These are phyloP conservation scores for Gomphus sp. DNA, from an alignment of 1,284 basidiomycete genomes.

Conservation along the genomic window DNA sequence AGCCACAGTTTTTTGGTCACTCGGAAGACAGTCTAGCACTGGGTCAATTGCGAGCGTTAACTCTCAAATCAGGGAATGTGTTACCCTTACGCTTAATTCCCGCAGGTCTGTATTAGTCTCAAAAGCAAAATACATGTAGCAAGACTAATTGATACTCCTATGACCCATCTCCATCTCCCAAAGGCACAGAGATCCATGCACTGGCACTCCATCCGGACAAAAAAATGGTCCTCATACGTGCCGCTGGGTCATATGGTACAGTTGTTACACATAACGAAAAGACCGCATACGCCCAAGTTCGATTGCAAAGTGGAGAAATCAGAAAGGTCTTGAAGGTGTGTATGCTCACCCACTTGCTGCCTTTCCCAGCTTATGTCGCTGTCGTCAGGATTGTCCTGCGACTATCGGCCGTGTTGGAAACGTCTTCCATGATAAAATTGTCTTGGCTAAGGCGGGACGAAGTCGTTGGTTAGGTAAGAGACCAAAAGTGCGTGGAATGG, in stretches of 20 bases:
- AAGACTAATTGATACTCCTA: neutral
- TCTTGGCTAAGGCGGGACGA: conserved; percentile 88
- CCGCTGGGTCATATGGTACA: conserved; percentile 83
- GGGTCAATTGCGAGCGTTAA: conserved; percentile 79
- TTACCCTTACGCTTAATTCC: conserved; percentile 89
- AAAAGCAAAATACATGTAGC: neutral
- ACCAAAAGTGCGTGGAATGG: conserved; percentile 91
- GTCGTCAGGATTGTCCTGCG: conserved; percentile 58
- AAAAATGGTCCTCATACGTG: conserved; percentile 77
- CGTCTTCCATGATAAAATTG: conserved; percentile 78
- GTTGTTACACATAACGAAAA: conserved; percentile 68
- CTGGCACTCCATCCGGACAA: conserved; percentile 73
- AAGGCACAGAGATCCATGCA: conserved; percentile 79
- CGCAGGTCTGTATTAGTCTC: conserved; percentile 31
- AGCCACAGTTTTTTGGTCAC: neutral
- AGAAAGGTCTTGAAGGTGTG: conserved; percentile 61
- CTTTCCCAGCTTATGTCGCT: neutral
- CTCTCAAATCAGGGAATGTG: conserved; percentile 89
- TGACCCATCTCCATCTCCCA: neutral
- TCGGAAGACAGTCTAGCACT: conserved; percentile 52
- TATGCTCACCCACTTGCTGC: neutral
- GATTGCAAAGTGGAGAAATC: conserved; percentile 89
- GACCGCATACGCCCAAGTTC: conserved; percentile 73
- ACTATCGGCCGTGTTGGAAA: conserved; percentile 93
- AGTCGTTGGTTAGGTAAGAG: conserved; percentile 81